Evolutionary conservation across 371 early-diverging fungal genomes (phyloP).

Genomic region (Sporodiniella umbellata): DNA sequence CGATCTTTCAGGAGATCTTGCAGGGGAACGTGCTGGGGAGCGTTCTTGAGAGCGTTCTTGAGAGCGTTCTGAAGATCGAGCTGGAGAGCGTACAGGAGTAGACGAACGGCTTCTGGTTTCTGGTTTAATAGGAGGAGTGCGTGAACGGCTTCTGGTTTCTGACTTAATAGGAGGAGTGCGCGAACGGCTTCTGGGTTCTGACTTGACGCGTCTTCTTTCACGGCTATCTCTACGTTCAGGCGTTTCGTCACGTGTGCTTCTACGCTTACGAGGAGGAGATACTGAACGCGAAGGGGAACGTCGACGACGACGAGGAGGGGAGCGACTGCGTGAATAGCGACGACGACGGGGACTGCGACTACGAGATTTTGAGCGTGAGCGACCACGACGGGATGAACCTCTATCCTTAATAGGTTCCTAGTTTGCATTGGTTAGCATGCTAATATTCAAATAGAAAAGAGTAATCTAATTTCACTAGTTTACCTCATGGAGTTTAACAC

Average conservation of each 20-base stretch:
- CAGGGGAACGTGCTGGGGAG: constrained; percentile 49
- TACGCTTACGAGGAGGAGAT: constrained; percentile 33
- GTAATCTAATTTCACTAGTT: neutral
- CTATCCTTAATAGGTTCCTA: neutral
- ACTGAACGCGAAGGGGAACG: constrained; percentile 33
- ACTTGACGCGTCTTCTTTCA: constrained; percentile 9
- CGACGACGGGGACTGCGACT: constrained; percentile 45
- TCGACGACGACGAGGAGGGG: constrained; percentile 22
- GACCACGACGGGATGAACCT: constrained; percentile 25
- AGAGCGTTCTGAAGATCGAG: no score
- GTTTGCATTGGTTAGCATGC: neutral
- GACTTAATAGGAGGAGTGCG: no score
- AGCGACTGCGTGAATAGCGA: constrained; percentile 30
- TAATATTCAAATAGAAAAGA: neutral
- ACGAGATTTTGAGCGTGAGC: constrained; percentile 34
- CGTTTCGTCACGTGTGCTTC: constrained; percentile 40
- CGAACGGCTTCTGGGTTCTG: constrained; percentile 38
- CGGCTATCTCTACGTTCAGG: constrained; percentile 32
- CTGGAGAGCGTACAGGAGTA: no score
- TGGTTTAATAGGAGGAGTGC: no score
- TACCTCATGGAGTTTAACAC: constrained; percentile 78
- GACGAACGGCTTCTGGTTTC: no score
- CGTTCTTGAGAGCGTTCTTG: no score
- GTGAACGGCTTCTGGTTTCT: no score
- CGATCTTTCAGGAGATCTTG: constrained; percentile 19